Evolutionary conservation across 108 stramenopile species (phyloP).

Genomic region (Cyclotella cryptica): DNA sequence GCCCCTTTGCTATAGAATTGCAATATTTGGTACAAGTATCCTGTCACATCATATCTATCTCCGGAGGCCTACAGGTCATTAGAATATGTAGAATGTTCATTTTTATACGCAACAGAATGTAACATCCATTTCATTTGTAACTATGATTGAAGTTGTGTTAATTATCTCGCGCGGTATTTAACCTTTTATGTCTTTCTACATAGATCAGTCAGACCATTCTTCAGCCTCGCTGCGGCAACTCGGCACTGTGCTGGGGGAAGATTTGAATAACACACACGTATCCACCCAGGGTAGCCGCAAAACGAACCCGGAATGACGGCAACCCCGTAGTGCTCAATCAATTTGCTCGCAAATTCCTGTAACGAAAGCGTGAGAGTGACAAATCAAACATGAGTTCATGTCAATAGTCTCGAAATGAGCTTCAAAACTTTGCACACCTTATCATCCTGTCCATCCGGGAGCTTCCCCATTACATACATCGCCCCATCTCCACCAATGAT

Average conservation of each 20-base stretch:
- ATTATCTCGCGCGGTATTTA: too few relatives aligned
- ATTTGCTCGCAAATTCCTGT: slow-evolving; percentile 65
- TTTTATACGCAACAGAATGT: not conserved
- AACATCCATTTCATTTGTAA: not conserved
- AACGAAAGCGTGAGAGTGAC: not conserved
- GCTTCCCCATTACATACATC: slow-evolving; percentile 93
- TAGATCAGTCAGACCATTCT: slow-evolving; percentile 28
- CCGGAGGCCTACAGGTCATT: not conserved
- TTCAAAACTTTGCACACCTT: slow-evolving; percentile 39
- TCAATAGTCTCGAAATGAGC: not conserved
- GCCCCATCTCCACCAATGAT: slow-evolving; percentile 87
- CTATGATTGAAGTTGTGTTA: too few relatives aligned
- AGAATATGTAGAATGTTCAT: slow-evolving; percentile 5
- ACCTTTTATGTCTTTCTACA: not conserved
- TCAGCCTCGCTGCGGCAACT: slow-evolving; percentile 69
- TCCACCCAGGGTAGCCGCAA: slow-evolving; percentile 88
- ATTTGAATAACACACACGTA: slow-evolving; percentile 89
- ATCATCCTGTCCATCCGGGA: slow-evolving; percentile 69
- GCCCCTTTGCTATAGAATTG: not conserved
- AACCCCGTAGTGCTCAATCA: slow-evolving; percentile 85
- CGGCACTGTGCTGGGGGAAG: slow-evolving; percentile 66
- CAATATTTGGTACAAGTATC: not conserved
- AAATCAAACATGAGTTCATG: not conserved
- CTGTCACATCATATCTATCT: not conserved
- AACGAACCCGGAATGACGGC: slow-evolving; percentile 91